phyloP scores from a whole-genome alignment of 331 rosid genomes.

The Phaseolus coccineus region DNA sequence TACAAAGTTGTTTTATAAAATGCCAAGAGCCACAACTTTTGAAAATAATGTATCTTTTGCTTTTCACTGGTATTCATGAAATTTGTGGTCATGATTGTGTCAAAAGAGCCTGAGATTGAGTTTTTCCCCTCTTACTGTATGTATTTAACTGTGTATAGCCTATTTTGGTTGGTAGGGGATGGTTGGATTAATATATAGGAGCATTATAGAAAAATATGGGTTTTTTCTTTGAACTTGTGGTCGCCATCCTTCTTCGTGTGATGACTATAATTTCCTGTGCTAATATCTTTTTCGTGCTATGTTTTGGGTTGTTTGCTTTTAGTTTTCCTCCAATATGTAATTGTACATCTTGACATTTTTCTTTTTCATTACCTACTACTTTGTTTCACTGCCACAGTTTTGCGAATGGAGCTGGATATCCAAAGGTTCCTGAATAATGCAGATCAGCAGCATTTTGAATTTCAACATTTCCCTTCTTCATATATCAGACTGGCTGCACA shows the following conservation, averaged over 20 bases:
- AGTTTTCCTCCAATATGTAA: background rate
- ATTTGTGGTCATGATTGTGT: background rate
- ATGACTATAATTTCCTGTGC: constrained; percentile 1
- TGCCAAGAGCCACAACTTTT: background rate
- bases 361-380: constrained; percentile 1
- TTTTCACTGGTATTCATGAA: background rate
- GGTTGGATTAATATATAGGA: constrained; percentile 15
- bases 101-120: constrained; percentile 1
- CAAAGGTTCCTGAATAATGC: constrained; percentile 68
- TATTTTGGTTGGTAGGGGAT: constrained; percentile 11
- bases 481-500: constrained; percentile 86
- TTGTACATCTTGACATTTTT: background rate
- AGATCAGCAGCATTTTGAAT: constrained; percentile 73
- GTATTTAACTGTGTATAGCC: background rate
- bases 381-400: constrained; percentile 49
- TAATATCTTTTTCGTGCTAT: background rate
- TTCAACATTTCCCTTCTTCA: constrained; percentile 76
- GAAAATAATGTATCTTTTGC: background rate
- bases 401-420: constrained; percentile 84
- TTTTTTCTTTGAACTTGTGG: background rate
- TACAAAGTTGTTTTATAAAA: constrained; percentile 8
- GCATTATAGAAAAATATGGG: background rate
- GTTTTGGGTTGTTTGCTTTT: background rate
- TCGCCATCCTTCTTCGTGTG: background rate
- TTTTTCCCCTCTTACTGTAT: background rate